Evolutionary conservation across 176 grass and related monocot species (phyloP).

Genomic region (Cocos nucifera): DNA sequence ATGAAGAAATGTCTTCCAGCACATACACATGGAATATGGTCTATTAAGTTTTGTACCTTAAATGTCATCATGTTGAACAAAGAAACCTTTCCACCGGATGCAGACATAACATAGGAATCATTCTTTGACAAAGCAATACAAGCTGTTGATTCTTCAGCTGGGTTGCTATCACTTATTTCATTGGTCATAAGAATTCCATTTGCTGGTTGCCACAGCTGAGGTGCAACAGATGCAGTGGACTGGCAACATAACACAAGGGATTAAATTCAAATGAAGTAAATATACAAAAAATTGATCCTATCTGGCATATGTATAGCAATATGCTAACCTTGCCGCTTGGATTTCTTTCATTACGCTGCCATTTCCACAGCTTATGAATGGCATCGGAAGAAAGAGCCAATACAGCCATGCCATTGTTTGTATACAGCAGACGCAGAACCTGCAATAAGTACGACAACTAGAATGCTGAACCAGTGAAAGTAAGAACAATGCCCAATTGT

Average conservation of each 20-base stretch:
- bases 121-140: slow-evolving; percentile 99
- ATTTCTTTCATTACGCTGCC: slow-evolving; percentile 80
- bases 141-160: slow-evolving; percentile 85
- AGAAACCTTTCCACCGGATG: slow-evolving; percentile 95
- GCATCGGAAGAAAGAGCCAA: slow-evolving; percentile 89
- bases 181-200: slow-evolving; percentile 95
- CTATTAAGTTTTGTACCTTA: slow-evolving; percentile 42
- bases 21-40: too few relatives aligned
- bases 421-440: slow-evolving; percentile 87
- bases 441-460: slow-evolving; percentile 3
- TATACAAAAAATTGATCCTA: too few relatives aligned
- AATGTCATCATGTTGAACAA: slow-evolving; percentile 99
- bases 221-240: slow-evolving; percentile 73
- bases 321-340: slow-evolving; percentile 79
- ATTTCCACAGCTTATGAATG: slow-evolving; percentile 98
- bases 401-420: slow-evolving; percentile 73
- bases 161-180: slow-evolving; percentile 73
- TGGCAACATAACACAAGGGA: slow-evolving; percentile 10
- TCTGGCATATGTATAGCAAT: too few relatives aligned
- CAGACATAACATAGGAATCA: slow-evolving; percentile 98
- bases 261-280: too few relatives aligned
- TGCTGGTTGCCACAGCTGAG: slow-evolving; percentile 93
- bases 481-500: too few relatives aligned
- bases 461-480: too few relatives aligned
- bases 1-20: too few relatives aligned